Evolutionary conservation across 441 rosid genomes (phyloP), one percentile per base, ranked within the genome.

Genomic region (Eutrema salsugineum): DNA sequence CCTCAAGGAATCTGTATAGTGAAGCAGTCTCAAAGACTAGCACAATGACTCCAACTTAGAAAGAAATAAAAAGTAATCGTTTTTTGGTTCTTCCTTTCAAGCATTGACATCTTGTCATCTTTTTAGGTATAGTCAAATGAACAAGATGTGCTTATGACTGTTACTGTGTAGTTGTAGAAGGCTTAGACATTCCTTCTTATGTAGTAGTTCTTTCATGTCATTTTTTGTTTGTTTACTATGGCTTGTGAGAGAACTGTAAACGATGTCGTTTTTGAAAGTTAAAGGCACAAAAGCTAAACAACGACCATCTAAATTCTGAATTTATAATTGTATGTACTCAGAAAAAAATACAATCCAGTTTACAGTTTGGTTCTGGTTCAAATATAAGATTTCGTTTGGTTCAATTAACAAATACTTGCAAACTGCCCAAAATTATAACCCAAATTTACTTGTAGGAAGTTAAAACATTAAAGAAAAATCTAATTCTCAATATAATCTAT

Each of bases 41-140:
- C 42, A 7, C 61, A 56, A 66, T 71, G 83, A 77, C 81, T 80
- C 98, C 98, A 49, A 91, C 98, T 69, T 93, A 77, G 77, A 56
- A 14, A 30, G 15, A 14, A 8, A 47, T 30, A 10, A 12, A 67
- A 55, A 16, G 11, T 15, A 19, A 4, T 61, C 17, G 40, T 5
- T 59, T 42, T 59, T 22, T 40, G 33, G 14, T 73, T 48, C 5
- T 42, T 30, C 56, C 11, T 55, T 9, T 55, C n/a, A 54, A 72
- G 59, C 59, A 39, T 49, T 59, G 46, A 57, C 66, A 16, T 51
- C 78, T 67, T 51, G 72, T 66, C 66, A 47, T 49, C 9, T 27
- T 28, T 28, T 5, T 73, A 39, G 61, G 30, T 47, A 46, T 39
- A 57, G 58, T 55, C 16, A 70, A n/a, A n/a, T 47, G 51, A 55